Base-by-base conservation (phyloP, 345 rosid genomes). In the Citrus cavaleriei region DNA sequence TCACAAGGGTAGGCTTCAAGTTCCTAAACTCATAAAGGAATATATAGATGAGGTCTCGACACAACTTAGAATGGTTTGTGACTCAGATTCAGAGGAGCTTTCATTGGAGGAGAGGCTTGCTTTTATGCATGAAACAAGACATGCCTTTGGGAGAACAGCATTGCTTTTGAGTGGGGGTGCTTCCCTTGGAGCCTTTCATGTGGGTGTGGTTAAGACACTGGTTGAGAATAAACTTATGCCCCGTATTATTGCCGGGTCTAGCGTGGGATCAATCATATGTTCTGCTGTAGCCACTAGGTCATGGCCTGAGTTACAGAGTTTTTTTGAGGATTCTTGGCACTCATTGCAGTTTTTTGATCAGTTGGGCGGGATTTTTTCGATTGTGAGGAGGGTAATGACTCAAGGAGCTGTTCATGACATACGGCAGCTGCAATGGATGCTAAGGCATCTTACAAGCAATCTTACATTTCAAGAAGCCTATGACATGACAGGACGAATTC, bases 131-230 rank as follows among this genome's bases (percentile, higher is more conserved):
- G 99, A 97, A 83, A 97, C 98, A 0, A 85, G 99, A 30, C 99
- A 97, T 81, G 95, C 98, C 30, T 97, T 94, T 85, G 99, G 99
- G 22, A 87, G 99, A 75, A 97, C 99, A 19, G 99, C 99, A 54
- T 80, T 97, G 86, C 99, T 97, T 77, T 73, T 97, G 75, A 97
- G 99, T n/a, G 99, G 99, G 68, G 99, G 98, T 79, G 98, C 99
- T 74, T 94, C 98, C 16, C 98, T 97, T 28, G 99, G 99, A 77
- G 92, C 99, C 35, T 92, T 91, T 86, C 98, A 97, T 61, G 87
- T 88, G 0, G 99, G 99, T 60, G 98, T 94, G 21, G 98, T 94
- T 34, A 93, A 91, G 78, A 94, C 98, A 68, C 80, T 96, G 42
- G 99, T 96, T 51, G 91, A 92, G 83, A 97, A 93, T 83, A 96